Base-by-base conservation (phyloP, 169 alveolate genomes). In the Babesia bovis region DNA sequence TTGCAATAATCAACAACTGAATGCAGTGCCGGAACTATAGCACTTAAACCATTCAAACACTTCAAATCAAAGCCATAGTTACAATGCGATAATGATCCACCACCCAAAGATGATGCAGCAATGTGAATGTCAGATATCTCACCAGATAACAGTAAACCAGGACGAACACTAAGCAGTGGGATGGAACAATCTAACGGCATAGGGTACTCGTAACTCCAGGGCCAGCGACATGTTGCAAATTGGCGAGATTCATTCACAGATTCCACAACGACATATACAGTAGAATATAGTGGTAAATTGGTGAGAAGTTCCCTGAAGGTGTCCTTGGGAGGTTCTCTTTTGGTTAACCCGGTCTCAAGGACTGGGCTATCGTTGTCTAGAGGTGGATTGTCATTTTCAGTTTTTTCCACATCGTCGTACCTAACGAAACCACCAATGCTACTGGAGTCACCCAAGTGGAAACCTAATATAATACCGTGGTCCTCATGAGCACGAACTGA, bases 61-160 rank as follows among this genome's bases (percentile, higher is more conserved):
- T 69, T 69, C 19, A 78, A 30, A 21, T 55, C 73, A 51, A 52
- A 78, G 15, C 87, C 87, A 36, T 44, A 56, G 52, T 56, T 56
- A 1, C 36, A 40, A 19, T 30, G 32, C 33, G 50, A 55, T 1
- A 32, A 60, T 13, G 73, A 52, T 21, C 19, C 26, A 30, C 42
- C 66, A 19, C 69, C 36, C 23, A 17, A 61, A 25, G 44, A n/a
- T n/a, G 66, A 50, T 33, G 63, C 71, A 13, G 73, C 61, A 13
- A 44, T 44, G 71, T 78, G 87, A 1, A 78, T 68, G n/a, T 70
- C 63, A 12, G 67, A 33, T 10, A 78, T 74, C 63, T 78, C 83
- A 41, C 76, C 87, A 21, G 28, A 44, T 30, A 78, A 63, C 19
- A 78, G 55, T 26, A 78, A 78, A 12, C 87, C 87, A 3, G 87